These are phyloP conservation scores for Bothriochloa decipiens DNA, from an alignment of 176 grass and related monocot species.

Conservation along the genomic window DNA sequence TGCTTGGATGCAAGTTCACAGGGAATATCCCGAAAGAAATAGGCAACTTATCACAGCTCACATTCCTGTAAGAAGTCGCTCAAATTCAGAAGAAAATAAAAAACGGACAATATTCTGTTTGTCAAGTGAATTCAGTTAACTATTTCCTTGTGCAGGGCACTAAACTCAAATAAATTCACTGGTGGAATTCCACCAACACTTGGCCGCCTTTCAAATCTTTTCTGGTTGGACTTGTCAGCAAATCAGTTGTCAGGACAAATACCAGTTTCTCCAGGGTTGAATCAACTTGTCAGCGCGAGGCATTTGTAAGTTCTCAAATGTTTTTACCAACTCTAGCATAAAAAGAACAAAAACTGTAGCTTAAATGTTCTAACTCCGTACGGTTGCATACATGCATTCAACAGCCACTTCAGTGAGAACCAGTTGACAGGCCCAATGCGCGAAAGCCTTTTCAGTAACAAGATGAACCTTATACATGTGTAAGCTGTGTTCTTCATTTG, in stretches of 20 bases:
- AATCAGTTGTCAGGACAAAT: constrained; percentile 76
- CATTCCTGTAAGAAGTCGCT: constrained; percentile 70
- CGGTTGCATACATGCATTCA: constrained; percentile 35
- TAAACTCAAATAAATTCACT: constrained; percentile 82
- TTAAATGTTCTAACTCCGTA: constrained; percentile 31
- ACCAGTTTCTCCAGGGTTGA: constrained; percentile 82
- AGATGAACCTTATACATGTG: constrained; percentile 71
- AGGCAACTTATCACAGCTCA: constrained; percentile 65
- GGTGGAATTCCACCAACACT: constrained; percentile 70
- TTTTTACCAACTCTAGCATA: constrained; percentile 25
- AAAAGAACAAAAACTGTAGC: constrained; percentile 19
- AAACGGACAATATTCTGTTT: constrained; percentile 35
- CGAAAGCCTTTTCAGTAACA: constrained; percentile 58
- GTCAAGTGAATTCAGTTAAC: constrained; percentile 10
- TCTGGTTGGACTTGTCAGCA: constrained; percentile 78
- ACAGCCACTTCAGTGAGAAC: constrained; percentile 92
- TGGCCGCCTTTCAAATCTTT: constrained; percentile 65
- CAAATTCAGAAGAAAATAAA: constrained; percentile 25
- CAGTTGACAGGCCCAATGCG: constrained; percentile 67
- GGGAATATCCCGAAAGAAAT: constrained; percentile 66
- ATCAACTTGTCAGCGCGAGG: constrained; percentile 54
- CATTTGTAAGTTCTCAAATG: constrained; percentile 74
- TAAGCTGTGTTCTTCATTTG: constrained; percentile 48
- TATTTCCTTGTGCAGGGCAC: constrained; percentile 53
- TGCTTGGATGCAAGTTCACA: constrained; percentile 78